Evolutionary conservation across 2,329 filamentous ascomycete species (phyloP).

Genomic region (Pseudogymnoascus pannorum): DNA sequence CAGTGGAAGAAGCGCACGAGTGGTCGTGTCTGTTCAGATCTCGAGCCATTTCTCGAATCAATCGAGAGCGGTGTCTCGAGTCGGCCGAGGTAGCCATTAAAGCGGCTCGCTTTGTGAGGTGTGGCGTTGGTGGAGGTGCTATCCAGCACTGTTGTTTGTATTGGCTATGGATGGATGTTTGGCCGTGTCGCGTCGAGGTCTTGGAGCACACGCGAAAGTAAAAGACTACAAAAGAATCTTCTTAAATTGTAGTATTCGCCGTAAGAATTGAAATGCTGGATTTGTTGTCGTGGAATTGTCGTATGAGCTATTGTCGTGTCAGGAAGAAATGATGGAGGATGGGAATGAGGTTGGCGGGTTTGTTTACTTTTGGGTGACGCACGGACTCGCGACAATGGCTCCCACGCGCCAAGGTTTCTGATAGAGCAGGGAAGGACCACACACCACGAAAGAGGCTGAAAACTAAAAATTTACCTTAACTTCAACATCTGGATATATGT

Average conservation of each 20-base stretch:
- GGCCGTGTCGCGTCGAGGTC: background rate
- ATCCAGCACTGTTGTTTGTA: background rate
- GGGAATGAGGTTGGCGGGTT: background rate
- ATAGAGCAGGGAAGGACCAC: background rate
- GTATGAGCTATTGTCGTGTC: background rate
- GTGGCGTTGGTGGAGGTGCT: background rate
- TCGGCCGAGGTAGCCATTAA: conserved; percentile 13
- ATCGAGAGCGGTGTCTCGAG: conserved; percentile 14
- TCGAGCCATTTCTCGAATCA: conserved; percentile 20
- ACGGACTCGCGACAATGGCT: conserved; percentile 3
- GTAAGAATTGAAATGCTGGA: background rate
- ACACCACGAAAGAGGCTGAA: background rate
- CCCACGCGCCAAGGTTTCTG: background rate
- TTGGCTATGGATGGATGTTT: background rate
- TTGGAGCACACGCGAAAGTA: background rate
- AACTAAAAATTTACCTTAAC: background rate
- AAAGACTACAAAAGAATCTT: background rate
- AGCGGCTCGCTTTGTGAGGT: conserved; percentile 1
- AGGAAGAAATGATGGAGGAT: background rate
- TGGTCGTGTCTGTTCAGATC: conserved; percentile 15
- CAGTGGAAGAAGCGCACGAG: conserved; percentile 22
- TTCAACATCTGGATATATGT: background rate
- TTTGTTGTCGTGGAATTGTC: background rate
- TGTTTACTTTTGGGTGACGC: conserved; percentile 9
- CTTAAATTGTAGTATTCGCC: background rate